Percentiles rank a stretch among this genome's conserved stretches.
phyloP scores from a whole-genome alignment of 345 rosid species.

The Psidium guajava region DNA sequence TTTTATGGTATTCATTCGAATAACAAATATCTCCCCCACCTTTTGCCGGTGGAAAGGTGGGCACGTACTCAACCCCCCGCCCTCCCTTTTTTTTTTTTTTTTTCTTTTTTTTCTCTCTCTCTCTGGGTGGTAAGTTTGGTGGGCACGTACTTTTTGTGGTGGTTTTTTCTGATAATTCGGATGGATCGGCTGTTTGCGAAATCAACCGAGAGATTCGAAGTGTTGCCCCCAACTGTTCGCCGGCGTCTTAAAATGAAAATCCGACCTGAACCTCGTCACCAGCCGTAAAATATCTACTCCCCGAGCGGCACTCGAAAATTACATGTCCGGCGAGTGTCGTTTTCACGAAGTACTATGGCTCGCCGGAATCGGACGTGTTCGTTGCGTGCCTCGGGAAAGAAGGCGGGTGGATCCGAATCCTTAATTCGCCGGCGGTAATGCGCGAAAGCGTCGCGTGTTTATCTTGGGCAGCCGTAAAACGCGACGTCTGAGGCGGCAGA shows the following conservation, averaged over 20 bases:
- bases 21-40: neutral
- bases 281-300: neutral
- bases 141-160: neutral
- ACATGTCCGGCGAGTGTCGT: neutral
- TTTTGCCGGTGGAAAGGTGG: neutral
- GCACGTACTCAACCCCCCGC: no score
- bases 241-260: neutral
- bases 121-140: neutral
- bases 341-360: neutral
- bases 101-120: no score
- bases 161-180: neutral
- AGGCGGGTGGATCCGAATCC: neutral
- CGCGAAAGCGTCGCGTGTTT: neutral
- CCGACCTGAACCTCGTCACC: neutral
- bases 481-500: neutral
- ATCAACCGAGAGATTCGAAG: neutral
- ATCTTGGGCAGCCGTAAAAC: neutral
- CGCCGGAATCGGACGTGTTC: fast-evolving
- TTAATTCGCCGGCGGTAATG: neutral
- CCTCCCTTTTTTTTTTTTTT: no score
- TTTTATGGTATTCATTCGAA: no score
- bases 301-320: neutral
- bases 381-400: neutral
- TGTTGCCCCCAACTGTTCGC: no score
- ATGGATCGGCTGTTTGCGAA: neutral